Base-by-base conservation (phyloP, 257 asterid genomes). In the Solanum medicagineum region DNA sequence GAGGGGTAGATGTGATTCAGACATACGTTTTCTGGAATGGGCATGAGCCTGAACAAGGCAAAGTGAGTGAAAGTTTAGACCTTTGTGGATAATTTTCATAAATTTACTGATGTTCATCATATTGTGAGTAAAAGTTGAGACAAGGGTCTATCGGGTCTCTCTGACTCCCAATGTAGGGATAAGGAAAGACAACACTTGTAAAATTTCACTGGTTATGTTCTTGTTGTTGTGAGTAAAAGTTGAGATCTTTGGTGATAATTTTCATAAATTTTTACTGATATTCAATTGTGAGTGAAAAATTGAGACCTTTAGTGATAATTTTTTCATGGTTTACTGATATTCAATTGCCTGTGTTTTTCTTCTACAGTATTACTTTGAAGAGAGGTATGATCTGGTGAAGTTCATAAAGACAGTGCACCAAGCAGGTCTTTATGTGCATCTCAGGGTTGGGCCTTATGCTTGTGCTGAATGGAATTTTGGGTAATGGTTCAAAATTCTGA, bases 21-120 rank as follows among this genome's bases (percentile, higher is more conserved):
- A 96, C 97, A 26, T 96, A 96, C 90, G 98, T 96, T 57, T 96
- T 96, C 83, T 96, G 99, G 99, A 96, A 96, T 91, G 98, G 98
- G 62, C 99, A 96, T 84, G 99, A 96, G 81, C 99, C 99, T 91
- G 93, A 93, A 79, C 97, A 90, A 85, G 98, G 97, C 65, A 94
- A 93, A 90, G 99, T 96, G 88, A 84, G 84, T 88, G 32, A 14
- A 79, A 79, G 47, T 1, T 24, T n/a, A 53, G 26, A 26, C 65
- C 49, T 79, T 73, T 42, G 32, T 5, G 19, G 26, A 42, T 70
- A 19, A 40, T 73, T 73, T n/a, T 3, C 40, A 20, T 6, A 19
- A 8, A 24, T 83, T 24, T 1, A 77, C 29, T 44, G 75, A 47
- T 62, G 11, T 24, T 66, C 36, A 86, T 62, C 24, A 7, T 15